Percentiles rank a stretch among this genome's conserved stretches.
Conservation (phyloP, 345 rosid genomes). For the Eucalyptus sp. region DNA sequence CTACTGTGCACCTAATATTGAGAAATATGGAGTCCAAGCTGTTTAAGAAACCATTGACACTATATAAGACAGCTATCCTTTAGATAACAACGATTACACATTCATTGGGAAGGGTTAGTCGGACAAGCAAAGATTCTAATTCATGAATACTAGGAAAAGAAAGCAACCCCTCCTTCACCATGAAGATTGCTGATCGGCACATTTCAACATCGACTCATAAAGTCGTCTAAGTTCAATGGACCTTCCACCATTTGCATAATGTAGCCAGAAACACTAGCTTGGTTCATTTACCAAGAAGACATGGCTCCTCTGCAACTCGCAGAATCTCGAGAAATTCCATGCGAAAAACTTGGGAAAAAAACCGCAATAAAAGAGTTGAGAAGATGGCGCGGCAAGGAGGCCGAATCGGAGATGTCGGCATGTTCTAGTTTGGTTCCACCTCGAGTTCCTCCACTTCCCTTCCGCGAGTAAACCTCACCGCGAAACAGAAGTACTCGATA, state of each 20-base stretch:
- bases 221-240: background rate
- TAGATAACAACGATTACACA: background rate
- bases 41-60: background rate
- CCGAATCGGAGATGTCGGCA: too few species aligned
- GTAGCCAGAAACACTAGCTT: background rate
- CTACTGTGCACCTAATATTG: fast-evolving
- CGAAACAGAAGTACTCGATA: too few species aligned
- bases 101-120: background rate
- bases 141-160: background rate
- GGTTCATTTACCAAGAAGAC: too few species aligned
- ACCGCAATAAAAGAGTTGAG: too few species aligned
- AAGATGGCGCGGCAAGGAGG: too few species aligned
- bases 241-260: background rate
- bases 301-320: too few species aligned
- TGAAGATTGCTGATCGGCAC: background rate
- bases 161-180: background rate
- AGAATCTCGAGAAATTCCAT: too few species aligned
- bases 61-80: background rate
- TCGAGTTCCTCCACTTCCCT: too few species aligned
- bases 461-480: too few species aligned
- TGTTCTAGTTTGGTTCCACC: too few species aligned
- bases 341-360: too few species aligned
- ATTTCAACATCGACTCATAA: background rate
- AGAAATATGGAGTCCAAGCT: background rate
- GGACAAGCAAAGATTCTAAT: background rate